A percentile compares a stretch with the other conserved stretches of the same genome.
Evolutionary conservation across 176 grass and related monocot genomes (phyloP).

Genomic region (Avena insularis): DNA sequence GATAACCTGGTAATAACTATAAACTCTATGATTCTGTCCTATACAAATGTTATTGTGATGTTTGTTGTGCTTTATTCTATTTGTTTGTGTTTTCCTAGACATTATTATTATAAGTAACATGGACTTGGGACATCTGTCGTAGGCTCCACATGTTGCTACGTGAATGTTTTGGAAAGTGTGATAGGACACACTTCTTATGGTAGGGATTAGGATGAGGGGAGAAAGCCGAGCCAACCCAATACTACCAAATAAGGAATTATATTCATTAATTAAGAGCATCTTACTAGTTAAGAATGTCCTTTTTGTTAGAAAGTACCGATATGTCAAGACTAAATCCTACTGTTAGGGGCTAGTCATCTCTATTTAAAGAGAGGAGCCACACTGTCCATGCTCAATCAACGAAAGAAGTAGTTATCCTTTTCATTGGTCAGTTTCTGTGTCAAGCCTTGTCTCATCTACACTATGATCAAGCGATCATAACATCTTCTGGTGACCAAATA

Average conservation of each 20-base stretch:
- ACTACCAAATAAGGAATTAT: conserved; percentile 3
- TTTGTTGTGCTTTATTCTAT: conserved; percentile 24
- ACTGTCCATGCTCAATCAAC: conserved; percentile 1
- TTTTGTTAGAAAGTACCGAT: background rate
- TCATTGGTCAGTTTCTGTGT: background rate
- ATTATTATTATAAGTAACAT: background rate
- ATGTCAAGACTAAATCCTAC: background rate
- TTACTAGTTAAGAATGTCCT: background rate
- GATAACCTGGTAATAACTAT: conserved; percentile 1
- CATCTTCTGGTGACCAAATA: background rate
- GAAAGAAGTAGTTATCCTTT: background rate
- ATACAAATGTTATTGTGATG: conserved; percentile 12
- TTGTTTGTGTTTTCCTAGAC: background rate
- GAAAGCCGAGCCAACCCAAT: background rate
- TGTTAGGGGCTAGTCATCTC: background rate
- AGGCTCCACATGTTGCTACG: background rate
- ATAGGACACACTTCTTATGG: conserved; percentile 1
- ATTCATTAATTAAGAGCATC: background rate
- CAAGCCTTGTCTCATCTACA: background rate
- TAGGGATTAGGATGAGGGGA: conserved; percentile 3
- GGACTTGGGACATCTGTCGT: background rate
- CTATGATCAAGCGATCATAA: background rate
- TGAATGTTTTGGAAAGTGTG: background rate
- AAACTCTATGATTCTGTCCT: background rate
- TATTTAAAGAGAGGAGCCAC: too few species aligned